phyloP scores from a whole-genome alignment of 2,329 filamentous ascomycete genomes.

The Malbranchea cinnamomea region DNA sequence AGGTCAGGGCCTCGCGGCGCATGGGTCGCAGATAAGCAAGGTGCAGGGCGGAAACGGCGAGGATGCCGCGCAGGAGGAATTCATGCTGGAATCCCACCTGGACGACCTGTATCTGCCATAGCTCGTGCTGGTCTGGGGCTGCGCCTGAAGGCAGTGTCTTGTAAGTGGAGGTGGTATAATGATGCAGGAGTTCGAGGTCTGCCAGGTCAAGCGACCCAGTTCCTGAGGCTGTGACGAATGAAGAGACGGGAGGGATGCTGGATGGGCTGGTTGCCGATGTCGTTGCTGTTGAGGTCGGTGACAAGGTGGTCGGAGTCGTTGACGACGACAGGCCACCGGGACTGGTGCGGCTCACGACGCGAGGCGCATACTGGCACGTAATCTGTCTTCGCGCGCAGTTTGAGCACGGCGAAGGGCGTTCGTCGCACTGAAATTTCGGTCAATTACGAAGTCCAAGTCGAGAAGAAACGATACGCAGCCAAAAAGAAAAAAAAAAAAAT shows the following conservation, averaged over 20 bases:
- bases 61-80: conserved; percentile 24
- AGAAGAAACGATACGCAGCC: no score
- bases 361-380: conserved; percentile 13
- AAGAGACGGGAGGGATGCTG: conserved; percentile 9
- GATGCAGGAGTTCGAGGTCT: conserved; percentile 17
- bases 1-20: conserved; percentile 12
- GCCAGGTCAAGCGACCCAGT: conserved; percentile 19
- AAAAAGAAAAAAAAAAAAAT: no score
- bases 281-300: not conserved
- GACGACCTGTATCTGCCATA: conserved; percentile 17
- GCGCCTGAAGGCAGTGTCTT: conserved; percentile 12
- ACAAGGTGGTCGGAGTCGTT: not conserved
- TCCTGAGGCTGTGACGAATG: conserved; percentile 12
- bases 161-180: conserved; percentile 16
- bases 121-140: conserved; percentile 13
- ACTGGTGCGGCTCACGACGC: conserved; percentile 4
- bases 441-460: no score
- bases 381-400: conserved; percentile 17
- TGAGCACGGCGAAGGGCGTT: conserved; percentile 14
- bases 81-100: conserved; percentile 22
- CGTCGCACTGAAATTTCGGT: conserved; percentile 16
- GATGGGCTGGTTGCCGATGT: conserved; percentile 1
- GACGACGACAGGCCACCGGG: conserved; percentile 5
- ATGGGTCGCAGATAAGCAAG: conserved; percentile 18
- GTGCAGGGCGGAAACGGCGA: conserved; percentile 26